phyloP scores from a whole-genome alignment of 371 early-diverging fungal genomes.

The Thermomucor indicae-seudaticae region DNA sequence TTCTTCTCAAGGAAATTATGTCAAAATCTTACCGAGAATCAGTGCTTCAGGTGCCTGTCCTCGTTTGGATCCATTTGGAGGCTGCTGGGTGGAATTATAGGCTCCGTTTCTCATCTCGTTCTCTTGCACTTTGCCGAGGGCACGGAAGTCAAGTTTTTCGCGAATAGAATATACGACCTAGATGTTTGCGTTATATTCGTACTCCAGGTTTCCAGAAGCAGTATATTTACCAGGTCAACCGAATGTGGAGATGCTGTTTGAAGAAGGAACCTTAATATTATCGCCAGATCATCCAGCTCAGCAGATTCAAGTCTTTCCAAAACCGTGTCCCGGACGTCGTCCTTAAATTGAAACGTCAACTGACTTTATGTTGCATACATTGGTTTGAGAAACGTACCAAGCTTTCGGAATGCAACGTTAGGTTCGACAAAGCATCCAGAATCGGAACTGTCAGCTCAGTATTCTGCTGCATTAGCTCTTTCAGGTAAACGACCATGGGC shows the following conservation, averaged over 20 bases:
- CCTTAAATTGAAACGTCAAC: constrained; percentile 10
- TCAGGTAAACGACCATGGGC: constrained; percentile 59
- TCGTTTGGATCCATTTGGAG: too few species aligned
- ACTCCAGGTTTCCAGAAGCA: not conserved
- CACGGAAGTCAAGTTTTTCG: constrained; percentile 52
- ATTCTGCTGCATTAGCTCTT: constrained; percentile 59
- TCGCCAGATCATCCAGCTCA: constrained; percentile 65
- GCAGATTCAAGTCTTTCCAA: constrained; percentile 63
- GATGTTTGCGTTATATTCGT: not conserved
- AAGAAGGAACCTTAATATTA: constrained; percentile 68
- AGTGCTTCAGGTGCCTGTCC: constrained; percentile 51
- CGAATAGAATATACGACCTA: constrained; percentile 50
- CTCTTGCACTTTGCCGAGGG: constrained; percentile 38
- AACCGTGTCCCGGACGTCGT: constrained; percentile 55
- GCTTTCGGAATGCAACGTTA: constrained; percentile 54
- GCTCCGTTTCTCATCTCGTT: not conserved
- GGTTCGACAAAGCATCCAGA: constrained; percentile 71
- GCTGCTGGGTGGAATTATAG: too few species aligned
- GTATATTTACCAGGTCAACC: constrained; percentile 22
- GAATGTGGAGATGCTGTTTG: constrained; percentile 56
- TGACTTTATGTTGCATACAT: not conserved
- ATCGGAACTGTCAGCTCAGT: constrained; percentile 66
- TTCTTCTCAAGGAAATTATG: not conserved
- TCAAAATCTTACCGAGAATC: constrained; percentile 39
- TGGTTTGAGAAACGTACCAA: constrained; percentile 23